Evolutionary conservation across 2,329 filamentous ascomycete species (phyloP).

Genomic region (Tolypocladium sp.): DNA sequence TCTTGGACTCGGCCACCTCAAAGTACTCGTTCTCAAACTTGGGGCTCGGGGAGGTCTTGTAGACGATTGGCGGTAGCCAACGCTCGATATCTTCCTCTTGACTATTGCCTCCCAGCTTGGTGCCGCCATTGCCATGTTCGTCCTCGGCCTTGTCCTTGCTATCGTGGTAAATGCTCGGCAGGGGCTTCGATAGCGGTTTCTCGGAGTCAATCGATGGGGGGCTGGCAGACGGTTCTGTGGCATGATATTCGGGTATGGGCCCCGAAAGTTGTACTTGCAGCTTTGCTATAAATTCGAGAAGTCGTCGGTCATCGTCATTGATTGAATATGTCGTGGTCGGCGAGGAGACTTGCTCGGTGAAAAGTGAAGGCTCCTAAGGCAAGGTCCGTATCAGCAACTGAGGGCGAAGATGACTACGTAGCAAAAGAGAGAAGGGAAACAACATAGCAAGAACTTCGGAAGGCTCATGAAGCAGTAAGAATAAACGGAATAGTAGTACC

Average conservation of each 20-base stretch:
- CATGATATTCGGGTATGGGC: background rate
- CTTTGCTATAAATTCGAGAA: background rate
- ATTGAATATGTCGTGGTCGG: background rate
- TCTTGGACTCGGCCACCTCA: slow-evolving; percentile 26
- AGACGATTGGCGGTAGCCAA: background rate
- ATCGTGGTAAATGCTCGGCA: background rate
- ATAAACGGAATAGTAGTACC: background rate
- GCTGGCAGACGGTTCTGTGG: background rate
- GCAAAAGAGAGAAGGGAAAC: no score
- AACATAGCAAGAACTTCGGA: no score
- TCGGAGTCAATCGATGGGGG: background rate
- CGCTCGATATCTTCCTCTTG: background rate
- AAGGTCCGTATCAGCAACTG: background rate
- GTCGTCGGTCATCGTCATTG: background rate
- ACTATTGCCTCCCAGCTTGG: no score
- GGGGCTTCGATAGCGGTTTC: background rate
- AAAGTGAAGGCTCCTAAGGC: background rate
- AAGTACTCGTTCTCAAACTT: slow-evolving; percentile 31
- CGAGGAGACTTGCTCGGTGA: background rate
- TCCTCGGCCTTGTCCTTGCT: background rate
- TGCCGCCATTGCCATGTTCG: background rate
- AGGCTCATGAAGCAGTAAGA: background rate
- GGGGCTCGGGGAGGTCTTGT: slow-evolving; percentile 1
- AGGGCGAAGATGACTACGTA: background rate
- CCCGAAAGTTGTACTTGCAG: background rate